Conservation (phyloP, 306 rosid genomes). For the Trifolium fragiferum region DNA sequence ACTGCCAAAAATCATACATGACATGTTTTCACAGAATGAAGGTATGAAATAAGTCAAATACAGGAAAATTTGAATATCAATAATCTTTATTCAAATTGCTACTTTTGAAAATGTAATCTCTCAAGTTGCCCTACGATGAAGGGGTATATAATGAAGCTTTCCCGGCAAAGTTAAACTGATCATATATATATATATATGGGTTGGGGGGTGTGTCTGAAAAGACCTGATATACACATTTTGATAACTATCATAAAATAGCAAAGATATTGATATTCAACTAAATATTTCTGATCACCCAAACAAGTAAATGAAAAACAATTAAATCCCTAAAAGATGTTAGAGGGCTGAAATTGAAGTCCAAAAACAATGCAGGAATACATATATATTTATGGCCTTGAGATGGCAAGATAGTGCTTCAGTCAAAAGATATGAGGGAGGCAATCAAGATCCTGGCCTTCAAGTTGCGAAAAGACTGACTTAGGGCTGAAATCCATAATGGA, state of each 20-base stretch:
- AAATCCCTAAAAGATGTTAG: slow-evolving; percentile 1
- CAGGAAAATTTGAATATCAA: slow-evolving; percentile 17
- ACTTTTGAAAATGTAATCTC: slow-evolving; percentile 26
- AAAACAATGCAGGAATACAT: slow-evolving; percentile 23
- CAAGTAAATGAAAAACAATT: slow-evolving; percentile 15
- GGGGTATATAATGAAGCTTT: slow-evolving; percentile 29
- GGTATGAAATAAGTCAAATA: slow-evolving; percentile 25
- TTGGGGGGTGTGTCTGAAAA: slow-evolving; percentile 9
- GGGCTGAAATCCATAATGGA: slow-evolving; percentile 33
- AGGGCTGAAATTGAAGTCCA: slow-evolving; percentile 16
- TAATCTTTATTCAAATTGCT: slow-evolving; percentile 23
- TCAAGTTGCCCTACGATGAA: slow-evolving; percentile 17
- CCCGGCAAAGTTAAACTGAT: slow-evolving; percentile 12
- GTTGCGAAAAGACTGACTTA: slow-evolving; percentile 17
- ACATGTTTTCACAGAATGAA: not conserved
- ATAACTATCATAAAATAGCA: slow-evolving; percentile 25
- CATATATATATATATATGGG: no score
- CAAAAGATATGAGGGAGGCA: slow-evolving; percentile 30
- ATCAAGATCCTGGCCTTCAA: slow-evolving; percentile 8
- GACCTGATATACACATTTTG: not conserved
- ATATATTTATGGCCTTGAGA: slow-evolving; percentile 31
- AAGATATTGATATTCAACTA: slow-evolving; percentile 14
- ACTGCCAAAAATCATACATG: slow-evolving; percentile 27
- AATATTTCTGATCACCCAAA: slow-evolving; percentile 19
- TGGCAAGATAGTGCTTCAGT: slow-evolving; percentile 28